Base-by-base conservation (phyloP, 345 rosid species). In the Raphanus sativus region DNA sequence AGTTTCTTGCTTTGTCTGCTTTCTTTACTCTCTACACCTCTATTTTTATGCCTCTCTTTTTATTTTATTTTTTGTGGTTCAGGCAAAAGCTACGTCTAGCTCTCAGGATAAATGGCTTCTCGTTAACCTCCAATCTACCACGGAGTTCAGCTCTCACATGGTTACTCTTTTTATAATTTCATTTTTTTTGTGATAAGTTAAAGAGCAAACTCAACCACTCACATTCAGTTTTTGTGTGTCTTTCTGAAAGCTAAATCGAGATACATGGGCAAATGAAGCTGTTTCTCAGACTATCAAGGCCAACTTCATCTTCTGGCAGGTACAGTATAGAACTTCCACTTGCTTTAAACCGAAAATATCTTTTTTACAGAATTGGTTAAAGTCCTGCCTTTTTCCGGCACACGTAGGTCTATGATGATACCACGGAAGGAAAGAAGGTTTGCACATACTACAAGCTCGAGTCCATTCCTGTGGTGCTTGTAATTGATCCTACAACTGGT, bases 231-330 rank as follows among this genome's bases (percentile, higher is more conserved):
- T 62, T 9, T 56, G 60, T 80, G 33, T 77, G 45, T 84, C 34
- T 73, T 25, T 82, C 36, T 86, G 81, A 82, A 93, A 78, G 99
- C 96, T 96, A 75, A 96, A 96, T 81, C 86, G 99, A 71, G 98
- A 96, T 83, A 96, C 99, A 26, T 96, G 99, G 99, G 98, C 95
- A 71, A 91, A 96, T 82, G 97, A 90, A 76, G 95, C 99, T 67
- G 97, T 96, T 78, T 84, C 95, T 67, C 92, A 96, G 79, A 93
- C 98, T 55, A 80, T 93, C 69, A 85, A 86, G 75, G 89, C 97
- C 29, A 93, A 91, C 76, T 95, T 95, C 82, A 88, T 92, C 82
- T 96, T 96, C 85, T 96, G 97, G 97, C 99, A 96, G 99, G 98
- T 95, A 40, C 28, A 40, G 58, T 52, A 36, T 61, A 8, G 3